Conservation (phyloP, 106 monocot genomes). For the Hemerocallis citrina region DNA sequence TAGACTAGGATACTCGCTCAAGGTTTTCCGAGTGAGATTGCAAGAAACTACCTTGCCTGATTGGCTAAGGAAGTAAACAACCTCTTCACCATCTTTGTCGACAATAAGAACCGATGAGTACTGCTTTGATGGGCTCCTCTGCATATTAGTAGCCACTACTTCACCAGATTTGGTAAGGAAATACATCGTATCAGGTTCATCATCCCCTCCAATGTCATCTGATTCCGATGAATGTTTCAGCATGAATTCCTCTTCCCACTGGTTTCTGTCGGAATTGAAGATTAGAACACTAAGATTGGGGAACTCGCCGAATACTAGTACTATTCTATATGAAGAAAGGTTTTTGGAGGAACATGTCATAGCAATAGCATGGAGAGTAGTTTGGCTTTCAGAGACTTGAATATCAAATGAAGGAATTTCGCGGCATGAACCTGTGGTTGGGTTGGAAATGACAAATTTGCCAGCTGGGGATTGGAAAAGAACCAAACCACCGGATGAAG, state of each 20-base stretch:
- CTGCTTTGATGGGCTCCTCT: constrained; percentile 69
- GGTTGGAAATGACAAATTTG: constrained; percentile 41
- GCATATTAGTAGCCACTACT: constrained; percentile 73
- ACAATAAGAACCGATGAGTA: constrained; percentile 58
- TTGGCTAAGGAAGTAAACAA: constrained; percentile 29
- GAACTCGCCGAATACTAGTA: constrained; percentile 42
- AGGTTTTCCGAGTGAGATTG: constrained; percentile 13
- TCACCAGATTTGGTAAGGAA: constrained; percentile 86
- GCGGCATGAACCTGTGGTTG: constrained; percentile 43
- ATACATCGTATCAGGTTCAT: constrained; percentile 37
- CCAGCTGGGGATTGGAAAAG: constrained; percentile 35
- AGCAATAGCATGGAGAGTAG: constrained; percentile 58
- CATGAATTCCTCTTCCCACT: constrained; percentile 44
- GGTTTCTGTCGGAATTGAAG: constrained; percentile 36
- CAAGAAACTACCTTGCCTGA: constrained; percentile 19
- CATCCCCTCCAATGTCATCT: constrained; percentile 1
- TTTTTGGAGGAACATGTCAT: constrained; percentile 34
- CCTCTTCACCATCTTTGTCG: constrained; percentile 31
- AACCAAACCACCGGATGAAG: constrained; percentile 62
- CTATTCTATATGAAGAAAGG: constrained; percentile 30
- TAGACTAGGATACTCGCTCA: constrained; percentile 24
- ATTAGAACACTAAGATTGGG: constrained; percentile 31
- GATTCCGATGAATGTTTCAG: constrained; percentile 15
- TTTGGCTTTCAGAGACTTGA: background rate
- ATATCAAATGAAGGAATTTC: constrained; percentile 33